Conservation (phyloP, 179 eudicot genomes). For the Beta corolliflora region DNA sequence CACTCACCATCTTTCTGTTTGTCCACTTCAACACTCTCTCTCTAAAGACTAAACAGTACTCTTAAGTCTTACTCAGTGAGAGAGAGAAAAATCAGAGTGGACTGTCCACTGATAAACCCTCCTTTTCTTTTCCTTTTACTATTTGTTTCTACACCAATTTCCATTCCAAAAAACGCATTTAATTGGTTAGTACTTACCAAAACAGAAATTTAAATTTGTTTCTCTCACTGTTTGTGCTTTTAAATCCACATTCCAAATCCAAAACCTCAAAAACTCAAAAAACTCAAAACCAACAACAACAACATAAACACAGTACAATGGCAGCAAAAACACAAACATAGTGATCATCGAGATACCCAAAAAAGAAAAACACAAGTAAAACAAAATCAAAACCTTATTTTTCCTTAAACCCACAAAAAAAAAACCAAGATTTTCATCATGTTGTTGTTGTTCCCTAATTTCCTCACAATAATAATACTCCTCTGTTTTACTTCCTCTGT, state of each 20-base stretch:
- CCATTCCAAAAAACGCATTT: slow-evolving; percentile 9
- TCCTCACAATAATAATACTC: background rate
- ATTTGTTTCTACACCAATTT: background rate
- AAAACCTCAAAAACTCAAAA: slow-evolving; percentile 12
- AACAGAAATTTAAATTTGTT: background rate
- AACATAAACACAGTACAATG: background rate
- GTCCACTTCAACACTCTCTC: slow-evolving; percentile 17
- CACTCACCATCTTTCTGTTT: slow-evolving; percentile 27
- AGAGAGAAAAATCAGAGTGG: background rate
- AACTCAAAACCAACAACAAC: background rate
- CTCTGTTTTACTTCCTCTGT: slow-evolving; percentile 7
- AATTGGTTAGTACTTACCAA: slow-evolving; percentile 1
- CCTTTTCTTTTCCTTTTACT: background rate
- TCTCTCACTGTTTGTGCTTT: slow-evolving; percentile 22
- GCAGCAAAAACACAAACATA: slow-evolving; percentile 6
- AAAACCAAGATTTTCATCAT: background rate
- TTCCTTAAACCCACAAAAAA: background rate
- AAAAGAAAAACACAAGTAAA: background rate
- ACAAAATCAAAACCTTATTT: background rate
- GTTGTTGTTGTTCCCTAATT: background rate
- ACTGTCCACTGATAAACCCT: background rate
- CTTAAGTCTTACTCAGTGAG: background rate
- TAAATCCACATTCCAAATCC: slow-evolving; percentile 2
- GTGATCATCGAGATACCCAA: slow-evolving; percentile 2
- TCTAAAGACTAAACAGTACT: background rate